Conservation (phyloP, 2,329 filamentous ascomycete species). For the Blumeriella jaapii region DNA sequence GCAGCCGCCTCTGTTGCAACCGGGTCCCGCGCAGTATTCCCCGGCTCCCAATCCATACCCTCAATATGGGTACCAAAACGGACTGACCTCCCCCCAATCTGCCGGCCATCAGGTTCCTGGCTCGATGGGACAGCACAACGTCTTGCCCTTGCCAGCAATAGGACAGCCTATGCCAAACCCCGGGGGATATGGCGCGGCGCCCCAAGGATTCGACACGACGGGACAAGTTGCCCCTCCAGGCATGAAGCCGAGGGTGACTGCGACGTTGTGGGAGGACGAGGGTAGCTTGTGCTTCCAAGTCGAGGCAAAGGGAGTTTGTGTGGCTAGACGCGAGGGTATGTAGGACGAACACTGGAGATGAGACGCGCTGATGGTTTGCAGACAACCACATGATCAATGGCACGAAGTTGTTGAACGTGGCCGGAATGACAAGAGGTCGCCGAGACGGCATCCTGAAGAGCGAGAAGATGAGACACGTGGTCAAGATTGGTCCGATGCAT, state of each 20-base stretch:
- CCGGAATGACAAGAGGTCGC: slow-evolving; percentile 90
- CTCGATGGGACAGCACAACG: slow-evolving; percentile 54
- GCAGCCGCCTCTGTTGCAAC: slow-evolving; percentile 65
- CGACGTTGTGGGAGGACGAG: slow-evolving; percentile 94
- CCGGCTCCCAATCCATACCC: slow-evolving; percentile 45
- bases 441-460: slow-evolving; percentile 93
- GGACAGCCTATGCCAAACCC: slow-evolving; percentile 37
- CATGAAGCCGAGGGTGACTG: slow-evolving; percentile 94
- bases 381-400: slow-evolving; percentile 99
- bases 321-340: slow-evolving; percentile 87
- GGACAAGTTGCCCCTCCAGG: slow-evolving; percentile 85
- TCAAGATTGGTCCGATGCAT: slow-evolving; percentile 98
- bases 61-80: slow-evolving; percentile 64
- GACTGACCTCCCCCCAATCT: slow-evolving; percentile 68
- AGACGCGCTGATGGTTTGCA: slow-evolving; percentile 97
- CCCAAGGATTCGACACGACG: slow-evolving; percentile 61
- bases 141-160: slow-evolving; percentile 53
- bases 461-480: slow-evolving; percentile 90
- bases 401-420: slow-evolving; percentile 90
- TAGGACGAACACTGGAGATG: slow-evolving; percentile 96
- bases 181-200: slow-evolving; percentile 35
- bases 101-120: slow-evolving; percentile 57
- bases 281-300: slow-evolving; percentile 95
- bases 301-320: slow-evolving; percentile 87
- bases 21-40: slow-evolving; percentile 57